A percentile compares a stretch with the other conserved stretches of the same genome.
These are phyloP conservation scores for Rhodotorula kratochvilovae DNA, from an alignment of 768 basidiomycete species.

Conservation along the genomic window DNA sequence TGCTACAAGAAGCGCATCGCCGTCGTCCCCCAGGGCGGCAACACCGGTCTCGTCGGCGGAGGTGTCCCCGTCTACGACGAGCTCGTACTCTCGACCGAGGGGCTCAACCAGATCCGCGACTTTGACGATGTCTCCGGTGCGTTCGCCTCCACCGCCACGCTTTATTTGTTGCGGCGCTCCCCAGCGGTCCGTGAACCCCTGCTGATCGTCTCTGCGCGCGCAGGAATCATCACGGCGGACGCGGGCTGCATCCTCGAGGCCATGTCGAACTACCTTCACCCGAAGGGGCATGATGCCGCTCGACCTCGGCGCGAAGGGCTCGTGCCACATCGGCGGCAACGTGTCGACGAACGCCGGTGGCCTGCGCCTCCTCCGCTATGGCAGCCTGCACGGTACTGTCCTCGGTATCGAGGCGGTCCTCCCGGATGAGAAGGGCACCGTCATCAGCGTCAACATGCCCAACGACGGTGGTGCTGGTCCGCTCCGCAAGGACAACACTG, in stretches of 20 bases:
- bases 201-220: background rate
- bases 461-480: conserved; percentile 46
- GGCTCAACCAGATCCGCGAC: conserved; percentile 61
- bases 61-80: conserved; percentile 84
- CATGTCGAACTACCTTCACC: conserved; percentile 76
- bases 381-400: conserved; percentile 88
- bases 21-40: conserved; percentile 97
- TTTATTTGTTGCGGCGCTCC: background rate
- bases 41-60: conserved; percentile 93
- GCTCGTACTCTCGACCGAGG: conserved; percentile 65
- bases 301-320: conserved; percentile 45
- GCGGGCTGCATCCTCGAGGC: conserved; percentile 90
- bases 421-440: conserved; percentile 72
- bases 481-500: conserved; percentile 94
- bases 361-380: conserved; percentile 87
- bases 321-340: conserved; percentile 95
- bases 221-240: conserved; percentile 77
- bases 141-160: conserved; percentile 2
- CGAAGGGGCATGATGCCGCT: conserved; percentile 88
- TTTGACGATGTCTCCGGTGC: conserved; percentile 51
- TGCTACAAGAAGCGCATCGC: conserved; percentile 75
- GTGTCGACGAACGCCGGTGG: conserved; percentile 96
- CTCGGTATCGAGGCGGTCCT: conserved; percentile 93
- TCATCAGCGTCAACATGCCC: conserved; percentile 77
- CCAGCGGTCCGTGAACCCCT: background rate